phyloP scores from a whole-genome alignment of 768 basidiomycete species.

The Neoboletus magnificus region DNA sequence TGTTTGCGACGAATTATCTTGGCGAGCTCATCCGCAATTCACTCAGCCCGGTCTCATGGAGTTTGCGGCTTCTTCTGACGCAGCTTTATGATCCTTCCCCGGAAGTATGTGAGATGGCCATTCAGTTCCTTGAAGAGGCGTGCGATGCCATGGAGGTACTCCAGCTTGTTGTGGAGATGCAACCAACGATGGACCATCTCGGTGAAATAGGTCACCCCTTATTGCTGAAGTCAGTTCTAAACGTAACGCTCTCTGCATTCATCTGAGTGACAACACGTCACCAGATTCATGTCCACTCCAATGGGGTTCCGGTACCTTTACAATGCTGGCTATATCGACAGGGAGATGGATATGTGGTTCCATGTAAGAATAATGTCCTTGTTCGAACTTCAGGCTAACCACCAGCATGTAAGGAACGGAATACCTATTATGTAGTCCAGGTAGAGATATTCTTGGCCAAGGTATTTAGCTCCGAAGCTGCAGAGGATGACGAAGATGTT shows the following conservation, averaged over 20 bases:
- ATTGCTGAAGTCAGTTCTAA: conserved; percentile 67
- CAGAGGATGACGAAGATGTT: conserved; percentile 67
- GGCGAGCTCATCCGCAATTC: conserved; percentile 73
- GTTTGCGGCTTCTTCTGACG: conserved; percentile 83
- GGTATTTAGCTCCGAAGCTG: conserved; percentile 55
- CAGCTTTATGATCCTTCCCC: conserved; percentile 92
- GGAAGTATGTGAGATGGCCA: conserved; percentile 89
- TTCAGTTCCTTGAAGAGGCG: conserved; percentile 83
- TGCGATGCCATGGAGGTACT: conserved; percentile 83
- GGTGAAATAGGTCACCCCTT: conserved; percentile 90
- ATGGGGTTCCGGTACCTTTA: conserved; percentile 91
- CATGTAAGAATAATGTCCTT: conserved; percentile 51
- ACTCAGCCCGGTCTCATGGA: conserved; percentile 74
- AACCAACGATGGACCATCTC: conserved; percentile 92
- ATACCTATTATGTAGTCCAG: conserved; percentile 88
- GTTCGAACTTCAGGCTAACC: conserved; percentile 5
- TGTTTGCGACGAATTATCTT: conserved; percentile 86
- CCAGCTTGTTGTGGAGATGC: conserved; percentile 89
- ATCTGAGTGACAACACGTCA: not conserved
- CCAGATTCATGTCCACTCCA: conserved; percentile 90
- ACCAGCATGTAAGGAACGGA: conserved; percentile 68
- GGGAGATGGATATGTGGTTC: conserved; percentile 96
- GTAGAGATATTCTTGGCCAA: conserved; percentile 89
- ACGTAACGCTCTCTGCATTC: not conserved
- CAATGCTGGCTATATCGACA: conserved; percentile 87